A percentile compares a stretch with the other conserved stretches of the same genome.
These are phyloP conservation scores for Claviceps sp. DNA, from an alignment of 2,329 filamentous ascomycete genomes.

Conservation along the genomic window DNA sequence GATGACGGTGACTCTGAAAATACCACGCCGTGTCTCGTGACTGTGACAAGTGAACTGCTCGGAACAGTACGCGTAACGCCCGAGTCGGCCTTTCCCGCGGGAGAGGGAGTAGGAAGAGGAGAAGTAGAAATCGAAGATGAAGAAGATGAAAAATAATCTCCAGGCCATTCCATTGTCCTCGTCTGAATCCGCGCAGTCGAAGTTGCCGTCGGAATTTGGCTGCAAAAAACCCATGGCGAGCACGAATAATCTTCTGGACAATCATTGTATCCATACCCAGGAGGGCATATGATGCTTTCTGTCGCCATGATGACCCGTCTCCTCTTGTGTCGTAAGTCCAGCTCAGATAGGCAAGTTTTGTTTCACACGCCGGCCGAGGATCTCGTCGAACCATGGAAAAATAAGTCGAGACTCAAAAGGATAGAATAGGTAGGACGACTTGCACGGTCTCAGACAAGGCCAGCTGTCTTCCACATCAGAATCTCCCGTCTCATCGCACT, in stretches of 20 bases:
- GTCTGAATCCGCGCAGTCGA: background rate
- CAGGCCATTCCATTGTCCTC: background rate
- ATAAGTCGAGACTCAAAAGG: too few relatives aligned
- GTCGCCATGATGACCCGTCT: background rate
- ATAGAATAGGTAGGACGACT: too few relatives aligned
- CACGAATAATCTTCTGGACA: conserved; percentile 26
- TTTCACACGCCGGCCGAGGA: too few relatives aligned
- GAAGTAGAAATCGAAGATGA: too few relatives aligned
- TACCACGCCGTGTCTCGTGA: conserved; percentile 21
- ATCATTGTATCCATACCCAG: conserved; percentile 20
- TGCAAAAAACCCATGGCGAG: conserved; percentile 31
- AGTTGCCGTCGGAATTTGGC: background rate
- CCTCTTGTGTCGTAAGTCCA: background rate
- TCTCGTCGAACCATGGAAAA: too few relatives aligned
- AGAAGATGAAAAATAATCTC: background rate
- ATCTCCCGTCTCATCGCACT: too few relatives aligned
- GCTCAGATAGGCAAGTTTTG: background rate
- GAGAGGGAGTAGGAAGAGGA: background rate
- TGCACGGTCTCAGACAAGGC: too few relatives aligned
- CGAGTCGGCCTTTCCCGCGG: conserved; percentile 20
- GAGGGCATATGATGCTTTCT: conserved; percentile 13
- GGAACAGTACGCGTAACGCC: conserved; percentile 23
- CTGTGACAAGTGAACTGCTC: conserved; percentile 20
- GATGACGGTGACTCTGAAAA: conserved; percentile 8
- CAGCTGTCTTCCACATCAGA: too few relatives aligned